A percentile compares a stretch with the other conserved stretches of the same genome.
Evolutionary conservation across 768 basidiomycete species (phyloP).

Genomic region (Hygrocybe punicea): DNA sequence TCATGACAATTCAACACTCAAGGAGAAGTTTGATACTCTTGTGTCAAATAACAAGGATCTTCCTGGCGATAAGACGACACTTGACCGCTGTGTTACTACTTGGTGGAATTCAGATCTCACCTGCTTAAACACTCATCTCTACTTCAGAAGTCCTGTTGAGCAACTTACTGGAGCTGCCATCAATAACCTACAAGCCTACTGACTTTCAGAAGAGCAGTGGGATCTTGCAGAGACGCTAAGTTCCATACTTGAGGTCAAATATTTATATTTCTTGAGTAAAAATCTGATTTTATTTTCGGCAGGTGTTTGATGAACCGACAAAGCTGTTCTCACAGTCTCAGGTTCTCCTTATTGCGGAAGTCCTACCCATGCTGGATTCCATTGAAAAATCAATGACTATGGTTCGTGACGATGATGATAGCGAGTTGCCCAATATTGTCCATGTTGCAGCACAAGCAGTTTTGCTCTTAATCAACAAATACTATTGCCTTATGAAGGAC

Average conservation of each 20-base stretch:
- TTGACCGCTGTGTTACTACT: conserved; percentile 10
- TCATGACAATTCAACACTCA: conserved; percentile 22
- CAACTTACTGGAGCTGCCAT: conserved; percentile 15
- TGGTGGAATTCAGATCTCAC: background rate
- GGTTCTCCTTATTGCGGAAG: background rate
- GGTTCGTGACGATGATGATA: background rate
- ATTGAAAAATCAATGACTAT: background rate
- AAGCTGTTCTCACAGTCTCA: background rate
- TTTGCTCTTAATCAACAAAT: background rate
- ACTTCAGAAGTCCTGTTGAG: conserved; percentile 22
- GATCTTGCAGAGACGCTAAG: background rate
- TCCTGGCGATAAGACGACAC: conserved; percentile 11
- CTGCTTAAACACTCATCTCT: conserved; percentile 25
- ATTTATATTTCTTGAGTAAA: background rate
- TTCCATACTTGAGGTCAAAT: background rate
- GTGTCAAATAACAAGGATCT: conserved; percentile 13
- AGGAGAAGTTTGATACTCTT: conserved; percentile 25
- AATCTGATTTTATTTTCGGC: background rate
- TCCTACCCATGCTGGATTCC: background rate
- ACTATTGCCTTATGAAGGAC: background rate
- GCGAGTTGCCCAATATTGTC: background rate
- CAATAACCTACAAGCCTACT: conserved; percentile 17
- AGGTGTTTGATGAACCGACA: background rate
- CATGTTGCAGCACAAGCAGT: background rate
- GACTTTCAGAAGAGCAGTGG: conserved; percentile 10